These are phyloP conservation scores for Pyrus communis DNA, from an alignment of 306 rosid genomes.

Conservation along the genomic window DNA sequence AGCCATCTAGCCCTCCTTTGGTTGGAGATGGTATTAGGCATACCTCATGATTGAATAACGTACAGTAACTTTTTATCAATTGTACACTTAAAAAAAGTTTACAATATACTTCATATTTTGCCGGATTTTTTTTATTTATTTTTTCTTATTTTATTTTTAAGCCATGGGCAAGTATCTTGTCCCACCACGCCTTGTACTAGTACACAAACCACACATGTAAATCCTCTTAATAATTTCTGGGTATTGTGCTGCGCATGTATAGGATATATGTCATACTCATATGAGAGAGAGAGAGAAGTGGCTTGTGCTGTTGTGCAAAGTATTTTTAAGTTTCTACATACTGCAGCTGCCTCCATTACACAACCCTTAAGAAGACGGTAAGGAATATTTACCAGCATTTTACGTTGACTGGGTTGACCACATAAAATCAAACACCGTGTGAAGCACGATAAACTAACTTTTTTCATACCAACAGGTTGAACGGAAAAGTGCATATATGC, in stretches of 20 bases:
- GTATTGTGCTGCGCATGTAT: constrained; percentile 35
- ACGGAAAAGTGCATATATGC: background rate
- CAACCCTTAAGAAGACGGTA: constrained; percentile 28
- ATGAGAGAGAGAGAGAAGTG: constrained; percentile 11
- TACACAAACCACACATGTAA: background rate
- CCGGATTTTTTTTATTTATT: no score
- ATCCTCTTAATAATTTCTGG: constrained; percentile 2
- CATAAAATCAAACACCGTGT: background rate
- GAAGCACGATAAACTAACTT: background rate
- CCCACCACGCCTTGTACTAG: background rate
- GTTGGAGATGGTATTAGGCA: no score
- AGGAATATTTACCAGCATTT: constrained; percentile 17
- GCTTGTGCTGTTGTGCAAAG: background rate
- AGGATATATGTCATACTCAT: background rate
- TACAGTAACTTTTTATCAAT: no score
- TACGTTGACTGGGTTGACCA: background rate
- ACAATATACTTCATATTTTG: no score
- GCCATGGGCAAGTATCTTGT: background rate
- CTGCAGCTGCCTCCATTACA: constrained; percentile 7
- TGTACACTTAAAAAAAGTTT: no score
- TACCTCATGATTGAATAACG: no score
- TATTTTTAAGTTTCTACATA: constrained; percentile 3
- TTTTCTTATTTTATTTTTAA: no score
- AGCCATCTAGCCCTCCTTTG: no score
- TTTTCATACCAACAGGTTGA: background rate